Conservation (phyloP, 2,329 filamentous ascomycete genomes). For the Fusarium subtropicale region DNA sequence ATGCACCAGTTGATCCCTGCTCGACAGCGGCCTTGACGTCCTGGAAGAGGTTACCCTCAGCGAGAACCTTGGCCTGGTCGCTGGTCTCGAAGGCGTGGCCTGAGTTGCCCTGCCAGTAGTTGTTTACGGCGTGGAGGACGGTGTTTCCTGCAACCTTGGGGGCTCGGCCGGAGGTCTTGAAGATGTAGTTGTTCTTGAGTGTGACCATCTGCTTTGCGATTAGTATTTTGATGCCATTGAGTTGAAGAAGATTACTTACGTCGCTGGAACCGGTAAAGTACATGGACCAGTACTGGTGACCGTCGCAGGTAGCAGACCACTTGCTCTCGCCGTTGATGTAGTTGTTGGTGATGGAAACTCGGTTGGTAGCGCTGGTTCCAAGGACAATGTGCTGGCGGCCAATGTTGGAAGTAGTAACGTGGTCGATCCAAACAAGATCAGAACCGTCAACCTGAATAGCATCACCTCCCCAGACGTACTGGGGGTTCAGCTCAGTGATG, state of each 20-base stretch:
- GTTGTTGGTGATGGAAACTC: conserved; percentile 69
- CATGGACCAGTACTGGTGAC: conserved; percentile 70
- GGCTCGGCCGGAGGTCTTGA: conserved; percentile 66
- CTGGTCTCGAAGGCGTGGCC: conserved; percentile 69
- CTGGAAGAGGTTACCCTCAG: conserved; percentile 70
- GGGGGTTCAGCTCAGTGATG: conserved; percentile 66
- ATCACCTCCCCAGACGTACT: conserved; percentile 71
- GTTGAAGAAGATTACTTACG: background rate
- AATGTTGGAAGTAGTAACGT: conserved; percentile 67
- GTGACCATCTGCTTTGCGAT: conserved; percentile 55
- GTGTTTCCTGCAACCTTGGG: conserved; percentile 69
- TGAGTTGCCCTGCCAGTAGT: conserved; percentile 67
- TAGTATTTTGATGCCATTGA: rapidly evolving
- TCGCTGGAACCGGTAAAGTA: conserved; percentile 68
- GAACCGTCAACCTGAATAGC: conserved; percentile 63
- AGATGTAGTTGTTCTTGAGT: conserved; percentile 70
- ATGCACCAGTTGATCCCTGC: conserved; percentile 45
- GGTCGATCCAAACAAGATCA: conserved; percentile 63
- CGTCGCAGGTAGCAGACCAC: conserved; percentile 69
- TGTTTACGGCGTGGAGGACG: conserved; percentile 70
- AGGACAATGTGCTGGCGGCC: conserved; percentile 71
- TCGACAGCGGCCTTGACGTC: conserved; percentile 60
- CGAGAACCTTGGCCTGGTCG: conserved; percentile 57
- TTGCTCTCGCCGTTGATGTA: conserved; percentile 64
- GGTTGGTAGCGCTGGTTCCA: conserved; percentile 63